Percentiles rank a stretch among this genome's conserved stretches.
Evolutionary conservation across 371 early-diverging fungal species (phyloP).

Genomic region (Apophysomyces elegans): DNA sequence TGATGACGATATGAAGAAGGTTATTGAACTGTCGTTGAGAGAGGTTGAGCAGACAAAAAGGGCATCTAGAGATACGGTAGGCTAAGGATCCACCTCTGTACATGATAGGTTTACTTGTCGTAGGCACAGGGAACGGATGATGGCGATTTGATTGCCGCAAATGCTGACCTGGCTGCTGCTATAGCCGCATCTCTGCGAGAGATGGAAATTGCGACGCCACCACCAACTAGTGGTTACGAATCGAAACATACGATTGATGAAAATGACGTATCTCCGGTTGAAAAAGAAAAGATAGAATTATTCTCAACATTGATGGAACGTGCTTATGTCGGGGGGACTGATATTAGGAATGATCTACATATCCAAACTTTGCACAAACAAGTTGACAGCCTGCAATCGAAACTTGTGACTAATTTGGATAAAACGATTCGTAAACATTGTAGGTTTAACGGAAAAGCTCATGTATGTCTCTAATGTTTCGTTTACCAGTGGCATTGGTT

Average conservation of each 20-base stretch:
- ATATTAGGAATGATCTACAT: conserved; percentile 67
- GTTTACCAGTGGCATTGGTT: conserved; percentile 52
- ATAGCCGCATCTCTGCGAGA: conserved; percentile 92
- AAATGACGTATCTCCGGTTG: conserved; percentile 60
- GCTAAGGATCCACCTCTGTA: neutral
- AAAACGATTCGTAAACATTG: conserved; percentile 72
- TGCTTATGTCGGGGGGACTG: conserved; percentile 59
- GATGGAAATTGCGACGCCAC: conserved; percentile 30
- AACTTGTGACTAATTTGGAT: conserved; percentile 67
- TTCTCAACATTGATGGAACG: conserved; percentile 75
- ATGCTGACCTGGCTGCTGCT: conserved; percentile 82
- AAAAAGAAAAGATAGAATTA: conserved; percentile 76
- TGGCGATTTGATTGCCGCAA: conserved; percentile 51
- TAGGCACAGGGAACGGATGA: conserved; percentile 72
- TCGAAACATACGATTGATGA: conserved; percentile 13
- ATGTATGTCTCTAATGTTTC: conserved; percentile 8
- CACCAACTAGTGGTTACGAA: conserved; percentile 10
- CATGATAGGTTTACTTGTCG: conserved; percentile 10
- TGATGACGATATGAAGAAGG: conserved; percentile 86
- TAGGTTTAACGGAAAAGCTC: conserved; percentile 22
- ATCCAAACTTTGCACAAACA: conserved; percentile 70
- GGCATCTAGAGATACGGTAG: neutral
- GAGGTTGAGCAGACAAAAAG: conserved; percentile 62
- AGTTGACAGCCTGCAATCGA: conserved; percentile 75
- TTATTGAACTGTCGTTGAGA: conserved; percentile 85